phyloP scores from a whole-genome alignment of 345 rosid species.

The Citrus trifoliata region DNA sequence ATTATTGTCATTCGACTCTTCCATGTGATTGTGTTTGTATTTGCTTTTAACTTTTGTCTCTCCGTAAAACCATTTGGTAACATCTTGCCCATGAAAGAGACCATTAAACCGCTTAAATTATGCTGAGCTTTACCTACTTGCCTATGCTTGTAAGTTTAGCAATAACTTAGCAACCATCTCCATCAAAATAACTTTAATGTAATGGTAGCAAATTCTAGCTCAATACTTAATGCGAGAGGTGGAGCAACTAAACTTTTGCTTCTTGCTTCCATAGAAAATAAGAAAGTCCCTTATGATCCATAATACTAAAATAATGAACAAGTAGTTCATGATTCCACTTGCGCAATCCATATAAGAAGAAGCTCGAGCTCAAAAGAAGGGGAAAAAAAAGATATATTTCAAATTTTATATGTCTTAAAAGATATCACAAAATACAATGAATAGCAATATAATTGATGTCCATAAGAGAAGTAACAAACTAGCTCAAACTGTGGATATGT shows the following conservation, averaged over 20 bases:
- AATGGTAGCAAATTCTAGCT: not conserved
- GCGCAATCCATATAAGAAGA: not conserved
- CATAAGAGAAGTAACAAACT: too few relatives aligned
- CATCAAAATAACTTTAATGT: too few relatives aligned
- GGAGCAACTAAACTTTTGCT: not conserved
- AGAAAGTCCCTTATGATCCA: not conserved
- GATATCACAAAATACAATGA: not conserved
- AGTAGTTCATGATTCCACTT: not conserved
- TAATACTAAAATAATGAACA: not conserved
- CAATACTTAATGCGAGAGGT: not conserved
- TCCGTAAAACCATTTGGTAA: too few relatives aligned
- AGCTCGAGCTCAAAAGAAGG: not conserved
- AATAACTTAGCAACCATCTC: not conserved
- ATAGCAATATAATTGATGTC: too few relatives aligned
- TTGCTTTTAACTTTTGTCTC: too few relatives aligned
- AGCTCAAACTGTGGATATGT: too few relatives aligned
- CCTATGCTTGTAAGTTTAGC: not conserved
- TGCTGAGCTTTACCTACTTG: not conserved
- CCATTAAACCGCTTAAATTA: not conserved
- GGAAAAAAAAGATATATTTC: too few relatives aligned
- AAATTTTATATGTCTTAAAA: not conserved
- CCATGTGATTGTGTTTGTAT: too few relatives aligned
- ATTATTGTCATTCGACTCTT: too few relatives aligned
- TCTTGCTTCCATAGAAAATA: not conserved
- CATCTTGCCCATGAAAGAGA: not conserved